Base-by-base conservation (phyloP, 148 eudicot genomes). In the Pouteria glomerata region DNA sequence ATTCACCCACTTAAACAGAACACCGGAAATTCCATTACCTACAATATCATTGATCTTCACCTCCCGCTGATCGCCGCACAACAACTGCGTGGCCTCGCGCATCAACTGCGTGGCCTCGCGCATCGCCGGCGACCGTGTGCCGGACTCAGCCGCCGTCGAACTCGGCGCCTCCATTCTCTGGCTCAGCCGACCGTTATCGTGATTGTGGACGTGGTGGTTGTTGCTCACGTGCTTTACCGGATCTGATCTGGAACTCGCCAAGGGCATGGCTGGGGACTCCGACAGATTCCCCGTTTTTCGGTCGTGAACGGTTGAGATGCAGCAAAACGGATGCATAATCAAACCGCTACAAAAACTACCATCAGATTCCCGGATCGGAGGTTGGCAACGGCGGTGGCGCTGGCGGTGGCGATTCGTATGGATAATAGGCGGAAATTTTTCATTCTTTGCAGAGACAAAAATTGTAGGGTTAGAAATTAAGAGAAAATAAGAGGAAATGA, bases 1-100 rank as follows among this genome's bases (percentile, higher is more conserved):
- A 81, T 90, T 93, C 39, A 90, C 98, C 98, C 98, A 93, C 62
- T 93, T 93, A 68, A 90, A 77, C 47, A 93, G 57, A 24, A 90
- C 68, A 2, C 98, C 98, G 15, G 77, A 84, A 3, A 93, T 84
- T 1, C 93, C 96, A 70, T 82, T 85, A 19, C 91, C 98, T 3
- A 80, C 89, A 1, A 90, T 75, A 58, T 88, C 87, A 51, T 87
- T 85, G 30, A 87, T 85, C 84, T 79, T 87, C 65, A 79, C 85
- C 64, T 80, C 83, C 27, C 83, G 24, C 3, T 74, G 80, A 64
- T 80, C 80, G 23, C 74, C 79, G 30, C 68, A 51, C 42, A 74
- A 66, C 31, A 79, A 37, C 8, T 77, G 69, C 14, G 70, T 57
- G 52, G 48, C 58, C 76, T 73, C 75, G 24, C 30, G 42, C 21